Base-by-base conservation (phyloP, 2,329 filamentous ascomycete species). In the Epichloe hybrida region DNA sequence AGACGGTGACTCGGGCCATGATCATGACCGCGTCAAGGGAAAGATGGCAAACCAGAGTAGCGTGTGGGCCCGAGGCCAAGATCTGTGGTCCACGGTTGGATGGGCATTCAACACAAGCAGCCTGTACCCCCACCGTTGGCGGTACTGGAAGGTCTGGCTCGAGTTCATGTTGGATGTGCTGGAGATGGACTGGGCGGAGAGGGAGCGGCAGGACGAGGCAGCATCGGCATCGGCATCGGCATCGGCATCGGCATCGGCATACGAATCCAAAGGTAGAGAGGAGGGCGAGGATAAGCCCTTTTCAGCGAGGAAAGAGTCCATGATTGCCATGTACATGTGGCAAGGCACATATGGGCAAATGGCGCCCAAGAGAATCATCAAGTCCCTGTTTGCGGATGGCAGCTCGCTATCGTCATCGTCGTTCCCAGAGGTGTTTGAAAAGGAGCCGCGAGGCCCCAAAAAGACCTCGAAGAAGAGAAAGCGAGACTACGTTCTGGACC, bases 51-150 rank as follows among this genome's bases (percentile, higher is more conserved):
- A 79, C 48, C 70, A 76, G 13, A 74, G 80, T 42, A 83, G 84
- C 34, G 55, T 96, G 2, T 95, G 86, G 80, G 71, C 70, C 15
- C 77, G 79, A n/a, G 86, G 84, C 1, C 81, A 86, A 54, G 88
- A 95, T 62, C 94, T 97, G 60, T 98, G 93, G 88, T 78, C 82
- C 41, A 79, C 87, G 0, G 76, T 93, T 0, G 93, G 91, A 3
- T 97, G 93, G 93, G 85, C 87, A 0, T 89, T 97, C 64, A 93
- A 91, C 62, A 97, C 91, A 69, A 90, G 88, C 48, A 76, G 85
- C 2, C 65, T 77, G 35, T 74, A 91, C 57, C 81, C 81, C 1
- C 74, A 77, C 40, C 77, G 91, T 20, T 97, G 93, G 91, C 76
- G 74, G 47, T 77, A 82, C 61, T 97, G 90, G 89, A 81, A 76